phyloP scores from a whole-genome alignment of 225 moss, liverwort and hornwort genomes.

The Physcomitrellopsis africana region DNA sequence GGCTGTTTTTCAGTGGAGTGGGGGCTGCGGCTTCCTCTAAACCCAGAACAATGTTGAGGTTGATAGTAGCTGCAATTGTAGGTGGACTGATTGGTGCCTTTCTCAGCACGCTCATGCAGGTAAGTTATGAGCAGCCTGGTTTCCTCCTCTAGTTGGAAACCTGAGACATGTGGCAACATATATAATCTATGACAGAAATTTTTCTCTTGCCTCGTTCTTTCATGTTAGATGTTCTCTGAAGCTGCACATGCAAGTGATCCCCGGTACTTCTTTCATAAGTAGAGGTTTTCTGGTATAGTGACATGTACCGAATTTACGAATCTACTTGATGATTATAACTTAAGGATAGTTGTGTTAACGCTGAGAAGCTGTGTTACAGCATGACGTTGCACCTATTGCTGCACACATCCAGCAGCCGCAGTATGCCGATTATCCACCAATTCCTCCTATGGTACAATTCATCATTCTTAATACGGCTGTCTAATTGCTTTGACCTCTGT shows the following conservation, averaged over 20 bases:
- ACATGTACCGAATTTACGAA: not conserved
- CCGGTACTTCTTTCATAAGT: not conserved
- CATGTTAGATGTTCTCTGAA: constrained; percentile 10
- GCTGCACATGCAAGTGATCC: not conserved
- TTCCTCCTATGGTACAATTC: constrained; percentile 32
- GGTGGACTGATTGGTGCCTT: constrained; percentile 52
- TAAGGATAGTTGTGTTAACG: constrained; percentile 17
- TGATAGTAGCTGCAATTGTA: constrained; percentile 44
- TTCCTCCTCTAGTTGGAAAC: constrained; percentile 10
- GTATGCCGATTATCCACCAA: constrained; percentile 35
- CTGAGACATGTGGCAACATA: not conserved
- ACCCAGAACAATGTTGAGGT: constrained; percentile 45
- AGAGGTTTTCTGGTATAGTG: not conserved
- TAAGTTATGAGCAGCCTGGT: constrained; percentile 24
- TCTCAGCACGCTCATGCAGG: constrained; percentile 42
- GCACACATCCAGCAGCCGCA: constrained; percentile 34
- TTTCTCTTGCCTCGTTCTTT: constrained; percentile 1
- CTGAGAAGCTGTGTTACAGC: constrained; percentile 34
- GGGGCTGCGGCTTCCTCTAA: constrained; percentile 34
- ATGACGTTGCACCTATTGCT: constrained; percentile 29
- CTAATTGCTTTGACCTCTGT: constrained; percentile 6
- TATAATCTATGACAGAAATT: not conserved
- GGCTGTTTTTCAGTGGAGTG: constrained; percentile 35
- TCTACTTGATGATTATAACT: not conserved
- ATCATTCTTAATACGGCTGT: not conserved